Base-by-base conservation (phyloP, 768 basidiomycete species). In the Pilatotrama ljubarskyi region DNA sequence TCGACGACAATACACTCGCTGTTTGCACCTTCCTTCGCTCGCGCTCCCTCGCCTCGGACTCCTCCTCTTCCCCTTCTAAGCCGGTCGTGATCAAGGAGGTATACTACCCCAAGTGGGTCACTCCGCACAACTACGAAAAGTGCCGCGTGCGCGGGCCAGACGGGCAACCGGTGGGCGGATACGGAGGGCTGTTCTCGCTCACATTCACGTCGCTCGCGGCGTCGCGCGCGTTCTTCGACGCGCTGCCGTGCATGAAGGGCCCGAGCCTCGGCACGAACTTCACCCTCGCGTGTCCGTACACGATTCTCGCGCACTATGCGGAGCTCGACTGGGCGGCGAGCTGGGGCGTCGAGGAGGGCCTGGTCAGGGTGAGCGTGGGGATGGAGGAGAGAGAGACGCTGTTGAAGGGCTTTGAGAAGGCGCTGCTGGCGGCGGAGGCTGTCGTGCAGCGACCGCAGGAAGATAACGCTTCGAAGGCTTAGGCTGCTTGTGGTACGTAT, bases 261-360 rank as follows among this genome's bases (percentile, higher is more conserved):
- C 96, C 96, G 0, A 88, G 87, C 68, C 80, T 93, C 9, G 96
- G 96, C 2, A 98, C 96, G 20, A 97, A 93, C 79, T 98, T 98
- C 72, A 98, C 96, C 2, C 81, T 98, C 29, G 93, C 94, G 32
- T 95, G 87, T 65, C 96, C 95, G 24, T 98, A 93, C 71, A 91
- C 93, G 10, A 86, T 98, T 58, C 79, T 99, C 24, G 96, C 92
- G 37, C 96, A 98, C 73, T 98, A 85, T 65, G 70, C 75, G 0
- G 96, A 99, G 74, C 76, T 96, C 62, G 91, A 90, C 37, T 99
- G 96, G 96, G 96, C 95, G 15, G 87, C 83, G 50, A 76, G 80
- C 61, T 96, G 84, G 74, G 95, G 92, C 18, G 92, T 99, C 13
- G 92, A 96, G 68, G 77, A 77, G 53, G 86, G 85, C 4, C 74